Evolutionary conservation across 2,329 filamentous ascomycete genomes (phyloP).

Genomic region (Trichoderma aggressivum): DNA sequence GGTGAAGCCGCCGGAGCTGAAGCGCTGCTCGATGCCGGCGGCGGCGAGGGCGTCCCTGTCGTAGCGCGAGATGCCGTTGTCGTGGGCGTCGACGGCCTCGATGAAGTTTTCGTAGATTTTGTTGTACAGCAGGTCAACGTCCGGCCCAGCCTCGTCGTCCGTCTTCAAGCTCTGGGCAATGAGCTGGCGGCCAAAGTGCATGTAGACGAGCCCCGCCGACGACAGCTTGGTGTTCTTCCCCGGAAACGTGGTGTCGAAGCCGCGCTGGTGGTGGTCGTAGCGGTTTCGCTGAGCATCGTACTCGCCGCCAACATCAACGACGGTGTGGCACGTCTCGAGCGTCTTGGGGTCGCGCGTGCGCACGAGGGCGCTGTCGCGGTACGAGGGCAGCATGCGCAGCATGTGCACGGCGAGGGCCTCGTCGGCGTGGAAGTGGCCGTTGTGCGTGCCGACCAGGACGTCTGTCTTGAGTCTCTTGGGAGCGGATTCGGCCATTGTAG

Average conservation of each 20-base stretch:
- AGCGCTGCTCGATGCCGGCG: slow-evolving; percentile 76
- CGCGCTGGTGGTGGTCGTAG: slow-evolving; percentile 97
- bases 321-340: slow-evolving; percentile 82
- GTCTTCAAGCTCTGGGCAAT: slow-evolving; percentile 55
- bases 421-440: slow-evolving; percentile 97
- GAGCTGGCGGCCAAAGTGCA: slow-evolving; percentile 88
- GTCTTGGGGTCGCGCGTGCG: slow-evolving; percentile 81
- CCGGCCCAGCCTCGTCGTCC: slow-evolving; percentile 56
- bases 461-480: slow-evolving; percentile 79
- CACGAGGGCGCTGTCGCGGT: slow-evolving; percentile 68
- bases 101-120: slow-evolving; percentile 93
- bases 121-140: slow-evolving; percentile 72
- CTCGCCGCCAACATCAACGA: slow-evolving; percentile 95
- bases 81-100: slow-evolving; percentile 94
- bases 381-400: slow-evolving; percentile 82
- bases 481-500: slow-evolving; percentile 57
- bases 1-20: slow-evolving; percentile 77
- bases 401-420: slow-evolving; percentile 96
- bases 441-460: slow-evolving; percentile 86
- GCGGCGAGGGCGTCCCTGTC: slow-evolving; percentile 66
- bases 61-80: slow-evolving; percentile 88
- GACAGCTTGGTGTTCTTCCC: slow-evolving; percentile 82
- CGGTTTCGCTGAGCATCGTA: slow-evolving; percentile 75
- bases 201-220: slow-evolving; percentile 88
- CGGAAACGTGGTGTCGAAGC: slow-evolving; percentile 83